phyloP scores from a whole-genome alignment of 1,284 basidiomycete species.

The Meira nashicola region DNA sequence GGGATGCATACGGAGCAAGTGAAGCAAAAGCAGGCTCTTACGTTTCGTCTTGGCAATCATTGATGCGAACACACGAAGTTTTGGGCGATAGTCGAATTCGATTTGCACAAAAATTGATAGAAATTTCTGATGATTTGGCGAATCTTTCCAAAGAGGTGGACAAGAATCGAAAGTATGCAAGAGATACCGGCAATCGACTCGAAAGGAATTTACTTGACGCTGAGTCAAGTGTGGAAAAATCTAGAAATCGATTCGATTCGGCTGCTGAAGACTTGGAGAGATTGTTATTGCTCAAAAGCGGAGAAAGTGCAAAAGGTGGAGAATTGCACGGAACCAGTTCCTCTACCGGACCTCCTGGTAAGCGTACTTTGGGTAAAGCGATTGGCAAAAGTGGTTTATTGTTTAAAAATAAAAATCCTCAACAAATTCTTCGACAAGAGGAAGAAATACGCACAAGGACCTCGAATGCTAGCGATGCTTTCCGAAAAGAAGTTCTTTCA shows the following conservation, averaged over 20 bases:
- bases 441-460: slow-evolving; percentile 84
- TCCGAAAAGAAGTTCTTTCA: slow-evolving; percentile 83
- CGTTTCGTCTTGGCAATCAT: slow-evolving; percentile 78
- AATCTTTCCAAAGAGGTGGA: slow-evolving; percentile 83
- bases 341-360: slow-evolving; percentile 60
- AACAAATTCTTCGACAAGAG: slow-evolving; percentile 86
- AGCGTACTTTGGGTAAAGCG: slow-evolving; percentile 60
- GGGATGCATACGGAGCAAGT: slow-evolving; percentile 74
- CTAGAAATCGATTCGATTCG: slow-evolving; percentile 67
- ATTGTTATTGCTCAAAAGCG: slow-evolving; percentile 87
- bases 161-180: slow-evolving; percentile 70
- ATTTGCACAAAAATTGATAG: slow-evolving; percentile 78
- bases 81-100: slow-evolving; percentile 81
- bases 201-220: slow-evolving; percentile 84
- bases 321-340: slow-evolving; percentile 28
- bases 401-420: slow-evolving; percentile 82
- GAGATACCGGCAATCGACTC: slow-evolving; percentile 65
- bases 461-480: slow-evolving; percentile 78
- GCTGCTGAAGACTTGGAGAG: slow-evolving; percentile 92
- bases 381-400: slow-evolving; percentile 84
- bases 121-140: slow-evolving; percentile 91
- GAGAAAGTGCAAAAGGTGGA: slow-evolving; percentile 59
- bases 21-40: slow-evolving; percentile 93
- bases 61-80: slow-evolving; percentile 79
- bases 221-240: slow-evolving; percentile 80